phyloP scores from a whole-genome alignment of 164 flowering plant genomes.

The Annona cherimola region DNA sequence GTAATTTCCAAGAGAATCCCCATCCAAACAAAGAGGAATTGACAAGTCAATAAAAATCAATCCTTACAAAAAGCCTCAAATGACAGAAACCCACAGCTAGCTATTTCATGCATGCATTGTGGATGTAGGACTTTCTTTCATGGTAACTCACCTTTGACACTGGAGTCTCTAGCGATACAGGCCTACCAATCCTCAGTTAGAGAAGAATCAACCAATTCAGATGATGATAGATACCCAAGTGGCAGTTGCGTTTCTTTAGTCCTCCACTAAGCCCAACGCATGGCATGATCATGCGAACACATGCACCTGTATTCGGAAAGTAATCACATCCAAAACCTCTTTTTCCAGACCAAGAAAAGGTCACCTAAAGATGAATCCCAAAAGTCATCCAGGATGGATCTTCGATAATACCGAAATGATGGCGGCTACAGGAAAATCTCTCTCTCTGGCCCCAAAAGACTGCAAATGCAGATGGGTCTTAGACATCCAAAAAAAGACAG shows the following conservation, averaged over 20 bases:
- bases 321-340: constrained; percentile 2
- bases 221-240: neutral
- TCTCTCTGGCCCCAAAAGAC: neutral
- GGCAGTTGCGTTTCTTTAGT: neutral
- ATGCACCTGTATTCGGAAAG: neutral
- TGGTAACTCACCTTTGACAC: neutral
- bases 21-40: constrained; percentile 8
- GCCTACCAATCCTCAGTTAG: neutral
- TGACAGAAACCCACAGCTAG: neutral
- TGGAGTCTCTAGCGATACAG: neutral
- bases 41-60: constrained; percentile 1
- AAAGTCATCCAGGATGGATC: too few species aligned
- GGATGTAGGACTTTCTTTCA: neutral
- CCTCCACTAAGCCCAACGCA: neutral
- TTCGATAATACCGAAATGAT: too few species aligned
- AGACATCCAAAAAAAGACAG: neutral
- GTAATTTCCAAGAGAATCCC: constrained; percentile 10
- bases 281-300: neutral
- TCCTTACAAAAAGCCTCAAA: constrained; percentile 1
- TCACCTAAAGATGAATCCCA: too few species aligned
- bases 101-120: neutral
- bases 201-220: neutral
- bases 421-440: too few species aligned
- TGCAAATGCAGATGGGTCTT: neutral
- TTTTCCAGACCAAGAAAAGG: too few species aligned